Conservation (phyloP, 2,329 filamentous ascomycete species). For the Pseudogymnoascus verrucosus region DNA sequence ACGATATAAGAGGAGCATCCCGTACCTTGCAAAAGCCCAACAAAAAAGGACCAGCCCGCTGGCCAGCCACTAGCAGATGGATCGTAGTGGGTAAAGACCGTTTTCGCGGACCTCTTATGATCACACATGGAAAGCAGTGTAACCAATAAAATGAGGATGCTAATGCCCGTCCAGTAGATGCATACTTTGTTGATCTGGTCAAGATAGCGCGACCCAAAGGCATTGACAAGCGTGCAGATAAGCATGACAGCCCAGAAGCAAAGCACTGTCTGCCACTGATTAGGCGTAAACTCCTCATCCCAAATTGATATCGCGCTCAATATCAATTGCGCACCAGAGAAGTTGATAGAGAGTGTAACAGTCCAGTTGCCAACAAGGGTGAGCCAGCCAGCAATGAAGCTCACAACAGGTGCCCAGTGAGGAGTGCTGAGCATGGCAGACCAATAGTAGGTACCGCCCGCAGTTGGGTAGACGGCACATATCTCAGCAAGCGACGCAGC, state of each 20-base stretch:
- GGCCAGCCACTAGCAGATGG: constrained; percentile 59
- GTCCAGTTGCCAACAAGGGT: constrained; percentile 70
- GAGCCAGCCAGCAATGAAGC: constrained; percentile 64
- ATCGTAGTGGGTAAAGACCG: constrained; percentile 63
- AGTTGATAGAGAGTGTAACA: constrained; percentile 56
- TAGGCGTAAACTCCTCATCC: constrained; percentile 60
- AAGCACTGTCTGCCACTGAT: constrained; percentile 60
- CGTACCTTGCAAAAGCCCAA: constrained; percentile 56
- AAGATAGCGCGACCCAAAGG: constrained; percentile 51
- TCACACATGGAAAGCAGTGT: constrained; percentile 49
- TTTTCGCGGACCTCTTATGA: constrained; percentile 47
- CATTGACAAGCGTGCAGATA: constrained; percentile 55
- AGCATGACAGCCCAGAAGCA: constrained; percentile 66
- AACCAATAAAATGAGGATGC: constrained; percentile 61
- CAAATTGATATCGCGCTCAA: constrained; percentile 61
- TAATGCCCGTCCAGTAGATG: constrained; percentile 62
- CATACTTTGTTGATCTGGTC: constrained; percentile 66
- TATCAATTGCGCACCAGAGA: constrained; percentile 61
- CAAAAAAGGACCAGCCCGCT: constrained; percentile 63
- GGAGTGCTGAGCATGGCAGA: constrained; percentile 59
- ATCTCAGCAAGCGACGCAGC: constrained; percentile 62
- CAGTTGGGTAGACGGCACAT: constrained; percentile 59
- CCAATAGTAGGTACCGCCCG: constrained; percentile 65
- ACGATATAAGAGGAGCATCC: constrained; percentile 23
- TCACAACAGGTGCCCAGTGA: constrained; percentile 58